Percentiles rank a stretch among this genome's conserved stretches.
Evolutionary conservation across 208 protist species (phyloP).

Genomic region (Wallacemonas rigidus): DNA sequence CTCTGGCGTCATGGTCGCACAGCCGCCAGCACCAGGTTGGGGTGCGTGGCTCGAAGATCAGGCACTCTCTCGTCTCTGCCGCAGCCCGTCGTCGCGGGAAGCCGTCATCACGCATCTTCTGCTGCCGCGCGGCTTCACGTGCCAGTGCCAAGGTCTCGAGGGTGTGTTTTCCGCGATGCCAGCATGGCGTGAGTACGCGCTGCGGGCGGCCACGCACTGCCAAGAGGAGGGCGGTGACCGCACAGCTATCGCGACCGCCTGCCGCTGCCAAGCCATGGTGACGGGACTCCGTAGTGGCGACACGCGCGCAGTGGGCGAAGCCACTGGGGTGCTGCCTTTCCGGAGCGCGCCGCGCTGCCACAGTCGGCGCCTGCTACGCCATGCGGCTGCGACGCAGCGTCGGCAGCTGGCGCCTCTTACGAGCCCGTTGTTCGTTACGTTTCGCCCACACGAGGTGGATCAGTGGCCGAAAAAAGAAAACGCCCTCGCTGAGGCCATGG

Average conservation of each 20-base stretch:
- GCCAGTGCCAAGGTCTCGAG: slow-evolving; percentile 3
- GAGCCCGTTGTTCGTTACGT: slow-evolving; percentile 30
- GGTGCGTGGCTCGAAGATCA: slow-evolving; percentile 23
- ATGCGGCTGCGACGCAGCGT: slow-evolving; percentile 25
- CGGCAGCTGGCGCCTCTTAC: slow-evolving; percentile 25
- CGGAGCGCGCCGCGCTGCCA: background rate
- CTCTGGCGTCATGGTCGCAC: background rate
- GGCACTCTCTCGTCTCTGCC: slow-evolving; percentile 26
- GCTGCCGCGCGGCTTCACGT: slow-evolving; percentile 25
- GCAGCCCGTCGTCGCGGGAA: slow-evolving; percentile 19
- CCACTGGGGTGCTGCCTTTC: background rate
- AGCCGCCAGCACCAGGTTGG: background rate
- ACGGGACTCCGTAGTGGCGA: background rate
- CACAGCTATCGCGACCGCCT: background rate
- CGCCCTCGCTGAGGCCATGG: slow-evolving; percentile 25
- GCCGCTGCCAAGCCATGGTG: background rate
- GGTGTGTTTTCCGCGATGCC: slow-evolving; percentile 16
- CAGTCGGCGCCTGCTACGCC: slow-evolving; percentile 15
- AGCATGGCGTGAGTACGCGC: slow-evolving; percentile 32
- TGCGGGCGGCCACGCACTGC: slow-evolving; percentile 18
- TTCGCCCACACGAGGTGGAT: slow-evolving; percentile 20
- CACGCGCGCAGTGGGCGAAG: too few species aligned
- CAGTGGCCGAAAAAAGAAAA: slow-evolving; percentile 16
- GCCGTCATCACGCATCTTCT: slow-evolving; percentile 24
- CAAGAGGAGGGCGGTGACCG: background rate